These are phyloP conservation scores for Aspergillus nidulans DNA, from an alignment of 495 filamentous ascomycete genomes.

Conservation along the genomic window DNA sequence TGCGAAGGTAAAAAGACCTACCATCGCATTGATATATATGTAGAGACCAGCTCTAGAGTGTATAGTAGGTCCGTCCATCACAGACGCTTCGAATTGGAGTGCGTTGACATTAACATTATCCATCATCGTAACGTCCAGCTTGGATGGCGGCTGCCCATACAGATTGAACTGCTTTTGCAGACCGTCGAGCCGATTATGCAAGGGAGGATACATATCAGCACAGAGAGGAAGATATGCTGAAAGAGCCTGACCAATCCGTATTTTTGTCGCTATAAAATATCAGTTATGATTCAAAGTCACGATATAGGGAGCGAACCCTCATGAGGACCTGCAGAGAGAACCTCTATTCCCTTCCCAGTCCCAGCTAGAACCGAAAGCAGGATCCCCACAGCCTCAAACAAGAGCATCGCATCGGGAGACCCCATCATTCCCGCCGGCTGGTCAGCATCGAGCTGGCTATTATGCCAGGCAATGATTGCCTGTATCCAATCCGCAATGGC, in stretches of 20 bases:
- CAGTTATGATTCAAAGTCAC: slow-evolving; percentile 5
- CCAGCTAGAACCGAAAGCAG: slow-evolving; percentile 40
- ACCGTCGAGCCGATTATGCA: slow-evolving; percentile 39
- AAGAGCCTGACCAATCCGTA: slow-evolving; percentile 38
- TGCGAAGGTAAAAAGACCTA: slow-evolving; percentile 34
- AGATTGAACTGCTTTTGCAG: slow-evolving; percentile 45
- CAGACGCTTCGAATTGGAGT: slow-evolving; percentile 47
- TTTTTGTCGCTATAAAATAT: slow-evolving; percentile 29
- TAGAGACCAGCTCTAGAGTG: slow-evolving; percentile 88
- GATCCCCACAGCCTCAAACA: slow-evolving; percentile 44
- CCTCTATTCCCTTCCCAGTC: slow-evolving; percentile 34
- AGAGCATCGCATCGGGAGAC: slow-evolving; percentile 38
- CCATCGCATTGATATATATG: slow-evolving; percentile 83
- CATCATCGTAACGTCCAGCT: slow-evolving; percentile 37
- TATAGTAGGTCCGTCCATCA: slow-evolving; percentile 62
- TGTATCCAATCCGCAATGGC: slow-evolving; percentile 38
- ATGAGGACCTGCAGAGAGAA: slow-evolving; percentile 31
- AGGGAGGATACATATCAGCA: slow-evolving; percentile 35
- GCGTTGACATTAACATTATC: slow-evolving; percentile 42
- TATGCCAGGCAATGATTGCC: slow-evolving; percentile 37
- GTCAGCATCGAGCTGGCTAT: slow-evolving; percentile 20
- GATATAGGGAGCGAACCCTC: slow-evolving; percentile 24
- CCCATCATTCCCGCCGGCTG: slow-evolving; percentile 32
- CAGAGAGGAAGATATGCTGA: slow-evolving; percentile 41
- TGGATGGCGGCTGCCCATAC: slow-evolving; percentile 34